phyloP scores from a whole-genome alignment of 805 yeast genomes.

The Lachancea kluyveri region DNA sequence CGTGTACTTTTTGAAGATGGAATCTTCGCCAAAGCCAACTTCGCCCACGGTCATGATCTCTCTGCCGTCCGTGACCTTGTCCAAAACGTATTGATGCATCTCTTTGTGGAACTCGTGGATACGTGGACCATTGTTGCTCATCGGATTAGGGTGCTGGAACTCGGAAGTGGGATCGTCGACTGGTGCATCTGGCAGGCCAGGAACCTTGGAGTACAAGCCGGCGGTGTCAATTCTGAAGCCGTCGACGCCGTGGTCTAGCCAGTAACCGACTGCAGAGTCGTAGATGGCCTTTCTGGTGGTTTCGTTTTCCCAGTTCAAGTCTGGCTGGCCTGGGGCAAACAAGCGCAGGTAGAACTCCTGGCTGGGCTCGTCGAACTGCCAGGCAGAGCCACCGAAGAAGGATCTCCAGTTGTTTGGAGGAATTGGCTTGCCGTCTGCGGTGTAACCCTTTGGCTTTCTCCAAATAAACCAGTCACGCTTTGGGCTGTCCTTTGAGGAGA shows the following conservation, averaged over 20 bases:
- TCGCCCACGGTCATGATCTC: constrained; percentile 56
- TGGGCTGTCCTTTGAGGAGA: constrained; percentile 43
- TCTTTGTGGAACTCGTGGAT: constrained; percentile 54
- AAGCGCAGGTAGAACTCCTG: constrained; percentile 49
- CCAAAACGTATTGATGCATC: constrained; percentile 29
- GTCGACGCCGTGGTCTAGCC: constrained; percentile 51
- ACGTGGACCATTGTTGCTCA: constrained; percentile 43
- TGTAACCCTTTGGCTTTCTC: constrained; percentile 43
- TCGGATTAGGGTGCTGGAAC: constrained; percentile 34
- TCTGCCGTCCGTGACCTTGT: constrained; percentile 37
- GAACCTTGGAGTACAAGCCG: constrained; percentile 44
- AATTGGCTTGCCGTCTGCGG: constrained; percentile 40
- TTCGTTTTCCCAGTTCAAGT: constrained; percentile 53
- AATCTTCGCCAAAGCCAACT: constrained; percentile 38
- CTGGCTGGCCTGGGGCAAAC: constrained; percentile 53
- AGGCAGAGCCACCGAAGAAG: constrained; percentile 47
- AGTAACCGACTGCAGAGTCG: constrained; percentile 41
- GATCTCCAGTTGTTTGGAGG: constrained; percentile 56
- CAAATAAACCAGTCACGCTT: constrained; percentile 60
- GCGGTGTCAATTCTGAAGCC: constrained; percentile 57
- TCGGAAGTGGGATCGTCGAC: constrained; percentile 35
- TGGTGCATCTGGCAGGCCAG: constrained; percentile 43
- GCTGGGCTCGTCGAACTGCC: constrained; percentile 49
- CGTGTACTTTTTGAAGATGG: constrained; percentile 38
- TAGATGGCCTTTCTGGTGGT: constrained; percentile 32